Evolutionary conservation across 257 asterid species (phyloP), one percentile per base, ranked within the genome.

Genomic region (Euphrasia confusa): DNA sequence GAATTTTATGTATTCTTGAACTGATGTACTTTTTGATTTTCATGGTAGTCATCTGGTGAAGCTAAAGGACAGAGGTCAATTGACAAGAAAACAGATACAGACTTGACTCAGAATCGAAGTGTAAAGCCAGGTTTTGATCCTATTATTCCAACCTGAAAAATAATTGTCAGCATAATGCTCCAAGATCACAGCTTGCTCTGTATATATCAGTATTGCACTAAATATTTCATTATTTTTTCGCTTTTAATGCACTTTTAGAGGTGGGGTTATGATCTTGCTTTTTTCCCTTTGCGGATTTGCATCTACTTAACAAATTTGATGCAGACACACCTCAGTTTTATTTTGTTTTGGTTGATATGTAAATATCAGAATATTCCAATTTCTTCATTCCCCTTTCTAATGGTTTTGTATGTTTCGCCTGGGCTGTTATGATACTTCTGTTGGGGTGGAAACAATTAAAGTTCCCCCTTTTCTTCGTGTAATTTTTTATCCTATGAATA

Each of bases 41-140:
- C 72, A 54, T 75, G 65, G 17, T 68, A 83, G 91, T 59, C 77
- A 55, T 61, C 78, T 64, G 65, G 67, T 68, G 82, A 75, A 67
- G 78, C 74, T 69, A 75, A 75, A 68, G 73, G 59, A 62, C 71
- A 37, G 74, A 71, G 58, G 54, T 60, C 35, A 66, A 66, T 49
- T 40, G 73, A 68, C 68, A 50, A 69, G 40, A 71, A 71, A 60
- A 76, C 61, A 66, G 75, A 68, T 54, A 27, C 63, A 55, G 65
- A 12, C 49, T 15, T 55, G 35, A 39, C 53, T 45, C 70, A 28
- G 63, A 59, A 72, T n/a, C 72, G 62, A 59, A 68, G 63, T 40
- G 37, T 52, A 37, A 74, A 76, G 60, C 60, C 84, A 72, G 85
- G 85, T 21, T 77, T 42, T 42, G 53, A 58, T 11, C 57, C 37